Conservation (phyloP, 164 flowering plant species). For the Sextonia rubra region DNA sequence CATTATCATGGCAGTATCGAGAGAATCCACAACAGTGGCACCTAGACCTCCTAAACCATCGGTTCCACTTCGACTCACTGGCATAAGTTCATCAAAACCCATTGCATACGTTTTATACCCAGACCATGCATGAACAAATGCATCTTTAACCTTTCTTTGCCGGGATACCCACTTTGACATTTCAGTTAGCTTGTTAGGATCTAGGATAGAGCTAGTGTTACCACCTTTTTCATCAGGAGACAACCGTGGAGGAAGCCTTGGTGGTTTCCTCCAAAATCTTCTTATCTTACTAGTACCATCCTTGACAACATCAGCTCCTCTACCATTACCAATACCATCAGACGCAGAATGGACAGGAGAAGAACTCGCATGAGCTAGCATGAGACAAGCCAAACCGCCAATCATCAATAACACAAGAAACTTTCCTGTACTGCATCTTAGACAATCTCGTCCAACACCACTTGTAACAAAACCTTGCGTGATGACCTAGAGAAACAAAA, state of each 20-base stretch:
- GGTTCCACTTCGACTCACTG: slow-evolving; percentile 61
- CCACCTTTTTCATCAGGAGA: slow-evolving; percentile 56
- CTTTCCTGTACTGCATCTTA: slow-evolving; percentile 79
- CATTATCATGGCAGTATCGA: slow-evolving; percentile 98
- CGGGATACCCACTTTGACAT: slow-evolving; percentile 47
- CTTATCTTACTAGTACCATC: slow-evolving; percentile 29
- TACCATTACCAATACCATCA: slow-evolving; percentile 18
- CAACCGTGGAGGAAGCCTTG: slow-evolving; percentile 88
- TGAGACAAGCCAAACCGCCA: slow-evolving; percentile 61
- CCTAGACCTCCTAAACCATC: slow-evolving; percentile 97
- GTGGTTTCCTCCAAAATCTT: slow-evolving; percentile 65
- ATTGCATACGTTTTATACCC: slow-evolving; percentile 81
- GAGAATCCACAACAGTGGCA: slow-evolving; percentile 89
- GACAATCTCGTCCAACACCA: slow-evolving; percentile 51
- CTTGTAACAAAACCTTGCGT: slow-evolving; percentile 45
- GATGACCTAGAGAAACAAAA: slow-evolving; percentile 48
- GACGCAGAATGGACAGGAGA: slow-evolving; percentile 17
- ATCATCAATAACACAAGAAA: slow-evolving; percentile 61
- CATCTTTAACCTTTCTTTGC: slow-evolving; percentile 69
- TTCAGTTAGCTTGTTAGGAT: slow-evolving; percentile 16
- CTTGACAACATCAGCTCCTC: slow-evolving; percentile 18
- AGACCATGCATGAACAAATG: slow-evolving; percentile 94
- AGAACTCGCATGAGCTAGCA: slow-evolving; percentile 43
- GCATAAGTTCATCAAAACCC: slow-evolving; percentile 97
- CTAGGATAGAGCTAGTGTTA: slow-evolving; percentile 22